A percentile compares a stretch with the other conserved stretches of the same genome.
Conservation (phyloP, 2,329 filamentous ascomycete genomes). For the Shiraia sp. region DNA sequence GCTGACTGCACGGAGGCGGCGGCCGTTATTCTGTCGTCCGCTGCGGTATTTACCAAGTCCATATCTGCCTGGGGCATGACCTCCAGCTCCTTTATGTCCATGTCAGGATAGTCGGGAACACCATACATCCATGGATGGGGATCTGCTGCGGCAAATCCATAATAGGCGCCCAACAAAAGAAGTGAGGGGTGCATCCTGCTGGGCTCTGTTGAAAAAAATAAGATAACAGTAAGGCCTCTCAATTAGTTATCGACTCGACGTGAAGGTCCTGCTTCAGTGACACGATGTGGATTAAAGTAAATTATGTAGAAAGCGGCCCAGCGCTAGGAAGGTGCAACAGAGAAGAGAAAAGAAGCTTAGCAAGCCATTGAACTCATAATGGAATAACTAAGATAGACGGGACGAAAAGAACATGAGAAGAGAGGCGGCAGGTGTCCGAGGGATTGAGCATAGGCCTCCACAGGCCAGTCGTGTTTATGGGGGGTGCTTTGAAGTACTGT, state of each 20-base stretch:
- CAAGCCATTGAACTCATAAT: not conserved
- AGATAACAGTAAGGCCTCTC: not conserved
- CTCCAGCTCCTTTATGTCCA: constrained; percentile 26
- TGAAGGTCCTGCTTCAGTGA: not conserved
- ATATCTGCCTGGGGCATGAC: constrained; percentile 29
- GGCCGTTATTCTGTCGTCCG: constrained; percentile 15
- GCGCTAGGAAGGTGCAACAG: constrained; percentile 12
- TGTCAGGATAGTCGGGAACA: constrained; percentile 32
- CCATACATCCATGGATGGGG: constrained; percentile 40
- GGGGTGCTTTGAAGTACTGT: constrained; percentile 5
- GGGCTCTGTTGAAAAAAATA: not conserved
- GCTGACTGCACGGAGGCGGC: constrained; percentile 16
- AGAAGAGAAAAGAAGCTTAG: constrained; percentile 1
- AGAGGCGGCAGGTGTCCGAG: not conserved
- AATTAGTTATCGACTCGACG: not conserved
- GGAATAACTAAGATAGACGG: constrained; percentile 3
- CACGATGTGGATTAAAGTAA: constrained; percentile 13
- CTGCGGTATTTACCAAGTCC: constrained; percentile 17
- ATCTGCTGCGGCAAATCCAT: constrained; percentile 23
- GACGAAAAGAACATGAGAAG: constrained; percentile 4
- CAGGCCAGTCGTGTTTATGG: not conserved
- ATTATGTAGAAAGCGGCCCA: constrained; percentile 22
- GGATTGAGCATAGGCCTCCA: no score
- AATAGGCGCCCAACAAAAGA: constrained; percentile 23
- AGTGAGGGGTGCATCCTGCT: constrained; percentile 24